Conservation (phyloP, 2,329 filamentous ascomycete genomes). For the Xylaria sp. region DNA sequence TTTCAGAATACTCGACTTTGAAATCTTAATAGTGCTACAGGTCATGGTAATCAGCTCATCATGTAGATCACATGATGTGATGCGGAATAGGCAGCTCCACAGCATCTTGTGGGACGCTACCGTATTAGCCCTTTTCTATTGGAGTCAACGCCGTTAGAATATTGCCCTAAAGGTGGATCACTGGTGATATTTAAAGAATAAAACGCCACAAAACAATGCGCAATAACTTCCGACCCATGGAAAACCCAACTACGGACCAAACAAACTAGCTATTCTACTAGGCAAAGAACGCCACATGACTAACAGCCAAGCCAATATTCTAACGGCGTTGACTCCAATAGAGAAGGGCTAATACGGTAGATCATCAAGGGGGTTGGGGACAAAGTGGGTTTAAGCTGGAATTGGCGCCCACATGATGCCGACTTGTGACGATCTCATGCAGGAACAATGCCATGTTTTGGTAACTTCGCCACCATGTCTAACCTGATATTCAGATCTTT, state of each 20-base stretch:
- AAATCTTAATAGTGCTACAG: background rate
- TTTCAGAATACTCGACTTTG: background rate
- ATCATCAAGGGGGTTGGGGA: background rate
- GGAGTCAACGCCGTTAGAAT: no score
- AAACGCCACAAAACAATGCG: no score
- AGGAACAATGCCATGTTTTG: conserved; percentile 5
- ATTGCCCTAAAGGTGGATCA: no score
- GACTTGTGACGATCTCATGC: background rate
- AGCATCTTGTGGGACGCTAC: background rate
- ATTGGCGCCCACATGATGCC: background rate
- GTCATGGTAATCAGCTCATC: background rate
- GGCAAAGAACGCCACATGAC: no score
- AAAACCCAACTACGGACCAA: no score
- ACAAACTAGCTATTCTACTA: no score
- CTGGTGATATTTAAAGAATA: no score
- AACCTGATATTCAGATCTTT: background rate
- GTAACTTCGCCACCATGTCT: background rate
- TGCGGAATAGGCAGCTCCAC: background rate
- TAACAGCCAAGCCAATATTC: no score
- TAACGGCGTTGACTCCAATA: no score
- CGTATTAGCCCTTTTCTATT: no score
- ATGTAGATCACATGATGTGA: background rate
- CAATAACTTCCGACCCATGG: no score
- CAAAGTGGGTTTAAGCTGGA: conserved; percentile 5
- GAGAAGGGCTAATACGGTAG: no score